phyloP scores from a whole-genome alignment of 2,329 filamentous ascomycete genomes.

The Cercospora berteroae region DNA sequence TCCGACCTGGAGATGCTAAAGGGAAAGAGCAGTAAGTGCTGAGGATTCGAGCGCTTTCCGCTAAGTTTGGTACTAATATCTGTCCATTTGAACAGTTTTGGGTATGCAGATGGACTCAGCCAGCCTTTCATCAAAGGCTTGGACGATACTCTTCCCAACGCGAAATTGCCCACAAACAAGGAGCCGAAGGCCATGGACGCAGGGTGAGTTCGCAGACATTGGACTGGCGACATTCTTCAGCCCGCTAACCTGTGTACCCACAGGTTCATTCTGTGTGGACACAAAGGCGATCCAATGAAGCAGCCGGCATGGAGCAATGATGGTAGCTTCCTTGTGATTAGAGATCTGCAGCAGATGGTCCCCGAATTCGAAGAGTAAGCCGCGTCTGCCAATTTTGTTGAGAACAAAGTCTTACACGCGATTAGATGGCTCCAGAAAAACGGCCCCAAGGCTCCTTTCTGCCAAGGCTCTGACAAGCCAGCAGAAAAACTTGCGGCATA shows the following conservation, averaged over 20 bases:
- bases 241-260: slow-evolving; percentile 3
- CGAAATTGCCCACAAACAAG: slow-evolving; percentile 2
- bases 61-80: slow-evolving; percentile 1
- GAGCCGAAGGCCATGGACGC: slow-evolving; percentile 5
- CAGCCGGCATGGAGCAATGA: slow-evolving; percentile 6
- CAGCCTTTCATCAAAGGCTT: slow-evolving; percentile 12
- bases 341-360: slow-evolving; percentile 12
- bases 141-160: slow-evolving; percentile 9
- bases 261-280: slow-evolving; percentile 8
- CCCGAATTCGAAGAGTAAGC: slow-evolving; percentile 10
- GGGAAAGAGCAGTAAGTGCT: slow-evolving; percentile 12
- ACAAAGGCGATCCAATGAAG: slow-evolving; percentile 12
- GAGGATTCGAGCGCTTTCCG: slow-evolving; percentile 5
- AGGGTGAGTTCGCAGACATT: slow-evolving; percentile 3
- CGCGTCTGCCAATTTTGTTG: slow-evolving; percentile 1
- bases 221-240: slow-evolving; percentile 7
- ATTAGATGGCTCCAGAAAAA: slow-evolving; percentile 11
- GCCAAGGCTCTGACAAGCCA: slow-evolving; percentile 8
- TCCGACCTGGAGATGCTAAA: slow-evolving; percentile 8
- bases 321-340: slow-evolving; percentile 12
- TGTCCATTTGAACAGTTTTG: slow-evolving; percentile 7
- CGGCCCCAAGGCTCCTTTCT: slow-evolving; percentile 9
- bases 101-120: slow-evolving; percentile 7
- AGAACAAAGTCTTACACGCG: slow-evolving; percentile 3
- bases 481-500: slow-evolving; percentile 12